Conservation (phyloP, 2,329 filamentous ascomycete species). For the Nothomitra cinnamomea region DNA sequence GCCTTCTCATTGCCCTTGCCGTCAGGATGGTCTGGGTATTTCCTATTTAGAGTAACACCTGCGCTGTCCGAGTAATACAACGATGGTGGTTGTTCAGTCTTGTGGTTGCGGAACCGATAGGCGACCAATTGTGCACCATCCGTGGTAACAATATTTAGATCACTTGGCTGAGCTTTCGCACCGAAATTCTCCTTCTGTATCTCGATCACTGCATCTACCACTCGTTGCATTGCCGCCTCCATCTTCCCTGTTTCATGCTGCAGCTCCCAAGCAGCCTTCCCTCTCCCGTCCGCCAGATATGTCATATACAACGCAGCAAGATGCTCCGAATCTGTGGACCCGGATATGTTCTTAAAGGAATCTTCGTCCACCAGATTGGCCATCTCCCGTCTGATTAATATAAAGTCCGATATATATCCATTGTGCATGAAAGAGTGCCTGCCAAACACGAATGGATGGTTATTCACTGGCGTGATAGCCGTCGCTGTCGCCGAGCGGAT, state of each 20-base stretch:
- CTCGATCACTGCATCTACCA: constrained; percentile 26
- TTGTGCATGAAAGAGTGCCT: constrained; percentile 40
- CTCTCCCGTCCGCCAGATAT: constrained; percentile 13
- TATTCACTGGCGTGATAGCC: constrained; percentile 32
- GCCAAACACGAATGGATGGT: constrained; percentile 38
- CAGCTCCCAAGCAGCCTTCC: constrained; percentile 24
- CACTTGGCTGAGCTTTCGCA: constrained; percentile 26
- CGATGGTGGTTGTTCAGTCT: constrained; percentile 31
- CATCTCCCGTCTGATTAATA: constrained; percentile 28
- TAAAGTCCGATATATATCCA: constrained; percentile 31
- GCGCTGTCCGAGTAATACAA: constrained; percentile 34
- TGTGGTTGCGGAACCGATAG: constrained; percentile 35
- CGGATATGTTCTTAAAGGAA: constrained; percentile 30
- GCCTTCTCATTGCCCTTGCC: constrained; percentile 20
- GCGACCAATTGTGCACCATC: constrained; percentile 33
- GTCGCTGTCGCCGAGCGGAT: constrained; percentile 33
- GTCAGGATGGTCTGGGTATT: constrained; percentile 32
- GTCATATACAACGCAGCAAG: constrained; percentile 27
- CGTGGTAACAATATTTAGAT: constrained; percentile 34
- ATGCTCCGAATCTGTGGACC: constrained; percentile 36
- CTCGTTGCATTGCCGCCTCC: constrained; percentile 25
- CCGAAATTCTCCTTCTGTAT: constrained; percentile 28
- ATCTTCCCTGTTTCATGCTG: constrained; percentile 27
- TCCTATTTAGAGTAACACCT: constrained; percentile 34
- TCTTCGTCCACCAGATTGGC: constrained; percentile 28